phyloP scores from a whole-genome alignment of 1,284 basidiomycete genomes.

The Ustilago cynodontis region DNA sequence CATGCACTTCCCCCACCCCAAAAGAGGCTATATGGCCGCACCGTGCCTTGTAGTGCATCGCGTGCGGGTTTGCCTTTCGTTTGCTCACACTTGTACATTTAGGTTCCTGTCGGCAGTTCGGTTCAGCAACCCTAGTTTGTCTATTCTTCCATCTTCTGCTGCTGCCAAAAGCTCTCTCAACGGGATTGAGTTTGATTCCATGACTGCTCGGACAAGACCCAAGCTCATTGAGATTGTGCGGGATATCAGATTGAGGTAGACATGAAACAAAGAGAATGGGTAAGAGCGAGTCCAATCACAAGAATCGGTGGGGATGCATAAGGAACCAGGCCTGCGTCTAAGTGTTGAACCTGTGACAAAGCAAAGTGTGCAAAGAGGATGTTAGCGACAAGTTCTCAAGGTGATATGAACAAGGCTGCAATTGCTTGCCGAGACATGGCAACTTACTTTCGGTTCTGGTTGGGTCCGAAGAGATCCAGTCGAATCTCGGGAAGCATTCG shows the following conservation, averaged over 20 bases:
- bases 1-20: not conserved
- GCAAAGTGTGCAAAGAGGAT: not conserved
- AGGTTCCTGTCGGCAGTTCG: conserved; percentile 17
- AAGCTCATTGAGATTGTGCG: not conserved
- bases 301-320: not conserved
- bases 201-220: not conserved
- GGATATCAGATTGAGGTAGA: conserved; percentile 31
- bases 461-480: conserved; percentile 66
- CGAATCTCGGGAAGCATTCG: conserved; percentile 69
- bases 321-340: conserved; percentile 8
- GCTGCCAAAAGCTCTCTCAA: not conserved
- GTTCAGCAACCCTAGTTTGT: conserved; percentile 33
- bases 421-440: not conserved
- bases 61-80: not conserved
- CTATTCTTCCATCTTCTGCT: not conserved
- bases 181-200: not conserved
- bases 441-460: conserved; percentile 67
- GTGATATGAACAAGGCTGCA: not conserved
- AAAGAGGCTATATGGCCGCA: conserved; percentile 14
- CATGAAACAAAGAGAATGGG: not conserved
- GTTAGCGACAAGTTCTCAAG: not conserved
- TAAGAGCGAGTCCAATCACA: not conserved
- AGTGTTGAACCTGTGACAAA: conserved; percentile 37
- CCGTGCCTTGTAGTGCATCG: not conserved
- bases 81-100: conserved; percentile 38